Evolutionary conservation across 768 basidiomycete genomes (phyloP), one percentile per base, ranked within the genome.

Genomic region (Pleurotus tuoliensis): DNA sequence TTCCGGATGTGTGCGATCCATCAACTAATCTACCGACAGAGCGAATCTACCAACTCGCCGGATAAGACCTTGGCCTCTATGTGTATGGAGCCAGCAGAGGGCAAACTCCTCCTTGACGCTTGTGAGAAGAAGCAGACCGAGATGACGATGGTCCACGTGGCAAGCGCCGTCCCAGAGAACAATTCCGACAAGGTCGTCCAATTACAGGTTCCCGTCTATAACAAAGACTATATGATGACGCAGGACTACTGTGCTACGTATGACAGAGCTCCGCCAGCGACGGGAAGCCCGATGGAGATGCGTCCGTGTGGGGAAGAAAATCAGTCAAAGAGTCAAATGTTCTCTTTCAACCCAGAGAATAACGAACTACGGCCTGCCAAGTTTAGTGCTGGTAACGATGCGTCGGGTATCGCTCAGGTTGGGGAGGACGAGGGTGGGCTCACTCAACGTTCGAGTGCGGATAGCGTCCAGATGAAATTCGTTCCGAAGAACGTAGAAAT

Each of bases 181-280:
- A 2, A 18, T 47, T 90, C 18, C 30, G 8, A 11, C 8, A 8
- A 9, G 30, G 8, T 9, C 30, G 30, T 34, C 30, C 30, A 8
- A 3, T 34, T 34, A 34, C 71, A 74, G 58, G 63, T 77, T 25
- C 69, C 73, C 3, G 68, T 84, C 54, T 77, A 76, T 58, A 68
- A 78, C 55, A 67, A 74, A 20, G 57, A 49, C 7, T 62, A 56
- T 9, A 78, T 74, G 0, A 51, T 62, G 20, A 70, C 73, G 62
- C 67, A 71, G 55, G 65, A 70, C 20, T 82, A 75, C 63, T 90
- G 88, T 58, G 82, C 80, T 4, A 88, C 86, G 4, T 88, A 80
- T 64, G 74, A 87, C 59, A 74, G 82, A 3, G 69, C 74, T 43
- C 25, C 84, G 85, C 2, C 56, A 71, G 4, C 61, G 67, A 2